Evolutionary conservation across 2,329 filamentous ascomycete species (phyloP).

Genomic region (Clarireedia monteithiana): DNA sequence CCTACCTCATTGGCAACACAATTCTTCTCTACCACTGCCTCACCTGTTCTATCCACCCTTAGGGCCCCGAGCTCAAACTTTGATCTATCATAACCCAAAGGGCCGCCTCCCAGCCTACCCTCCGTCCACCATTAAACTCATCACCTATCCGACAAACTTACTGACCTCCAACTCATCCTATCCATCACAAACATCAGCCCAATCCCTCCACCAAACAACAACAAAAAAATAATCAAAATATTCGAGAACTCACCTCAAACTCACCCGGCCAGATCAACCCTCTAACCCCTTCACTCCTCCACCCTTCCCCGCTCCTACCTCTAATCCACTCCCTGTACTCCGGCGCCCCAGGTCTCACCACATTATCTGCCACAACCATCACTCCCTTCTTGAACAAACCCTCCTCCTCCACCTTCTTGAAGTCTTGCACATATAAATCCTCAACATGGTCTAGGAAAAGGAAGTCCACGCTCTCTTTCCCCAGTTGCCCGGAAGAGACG

Average conservation of each 20-base stretch:
- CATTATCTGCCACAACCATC: constrained; percentile 59
- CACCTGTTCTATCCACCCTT: too few species aligned
- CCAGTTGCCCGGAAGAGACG: constrained; percentile 30
- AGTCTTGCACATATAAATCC: constrained; percentile 60
- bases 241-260: constrained; percentile 7
- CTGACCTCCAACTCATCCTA: constrained; percentile 13
- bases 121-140: too few species aligned
- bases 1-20: too few species aligned
- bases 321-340: constrained; percentile 62
- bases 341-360: constrained; percentile 62
- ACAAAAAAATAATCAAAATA: background rate
- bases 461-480: constrained; percentile 52
- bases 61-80: too few species aligned
- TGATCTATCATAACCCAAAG: too few species aligned
- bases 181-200: background rate
- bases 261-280: constrained; percentile 12
- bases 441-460: constrained; percentile 77
- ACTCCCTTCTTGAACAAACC: constrained; percentile 52
- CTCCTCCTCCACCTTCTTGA: constrained; percentile 67
- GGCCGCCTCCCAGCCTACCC: too few species aligned
- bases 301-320: constrained; percentile 30
- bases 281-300: constrained; percentile 17
- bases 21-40: too few species aligned
- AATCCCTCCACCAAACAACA: background rate
- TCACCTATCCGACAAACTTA: background rate